Evolutionary conservation across 148 eudicot species (phyloP).

Genomic region (Chenopodium suecicum): DNA sequence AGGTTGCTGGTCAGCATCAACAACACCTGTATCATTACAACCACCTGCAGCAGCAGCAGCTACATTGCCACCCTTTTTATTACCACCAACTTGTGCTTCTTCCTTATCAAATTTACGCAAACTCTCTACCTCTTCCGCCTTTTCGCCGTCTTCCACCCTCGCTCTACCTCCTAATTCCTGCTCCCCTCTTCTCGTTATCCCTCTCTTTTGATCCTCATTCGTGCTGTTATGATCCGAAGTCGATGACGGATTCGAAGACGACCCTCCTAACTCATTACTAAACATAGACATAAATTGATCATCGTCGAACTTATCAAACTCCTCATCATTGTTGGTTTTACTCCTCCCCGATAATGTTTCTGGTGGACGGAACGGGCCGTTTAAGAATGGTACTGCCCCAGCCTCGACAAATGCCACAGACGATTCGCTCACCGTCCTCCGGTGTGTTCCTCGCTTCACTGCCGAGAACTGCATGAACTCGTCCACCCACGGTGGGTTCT

Average conservation of each 20-base stretch:
- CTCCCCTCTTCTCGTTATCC: conserved; percentile 16
- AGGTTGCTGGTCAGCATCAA: conserved; percentile 22
- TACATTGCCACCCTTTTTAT: conserved; percentile 6
- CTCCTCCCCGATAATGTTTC: neutral
- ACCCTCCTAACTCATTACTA: conserved; percentile 45
- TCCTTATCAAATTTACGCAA: conserved; percentile 25
- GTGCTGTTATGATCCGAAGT: conserved; percentile 71
- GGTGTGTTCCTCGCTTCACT: conserved; percentile 57
- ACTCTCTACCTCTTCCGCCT: conserved; percentile 50
- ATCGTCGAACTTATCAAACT: conserved; percentile 69
- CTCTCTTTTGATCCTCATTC: conserved; percentile 34
- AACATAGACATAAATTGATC: conserved; percentile 92
- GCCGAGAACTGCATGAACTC: conserved; percentile 80
- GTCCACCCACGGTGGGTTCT: conserved; percentile 58
- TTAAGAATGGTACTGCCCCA: conserved; percentile 14
- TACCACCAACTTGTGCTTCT: neutral
- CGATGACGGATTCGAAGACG: conserved; percentile 59
- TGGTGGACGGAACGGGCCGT: conserved; percentile 24
- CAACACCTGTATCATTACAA: neutral
- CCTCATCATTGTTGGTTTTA: conserved; percentile 2
- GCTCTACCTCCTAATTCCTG: conserved; percentile 24
- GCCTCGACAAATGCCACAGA: conserved; percentile 56
- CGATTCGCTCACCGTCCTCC: conserved; percentile 66
- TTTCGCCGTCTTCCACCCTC: conserved; percentile 3
- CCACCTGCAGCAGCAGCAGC: neutral